Percentiles rank a stretch among this genome's conserved stretches.
phyloP scores from a whole-genome alignment of 139 green algal species.

The Microglena sp. region DNA sequence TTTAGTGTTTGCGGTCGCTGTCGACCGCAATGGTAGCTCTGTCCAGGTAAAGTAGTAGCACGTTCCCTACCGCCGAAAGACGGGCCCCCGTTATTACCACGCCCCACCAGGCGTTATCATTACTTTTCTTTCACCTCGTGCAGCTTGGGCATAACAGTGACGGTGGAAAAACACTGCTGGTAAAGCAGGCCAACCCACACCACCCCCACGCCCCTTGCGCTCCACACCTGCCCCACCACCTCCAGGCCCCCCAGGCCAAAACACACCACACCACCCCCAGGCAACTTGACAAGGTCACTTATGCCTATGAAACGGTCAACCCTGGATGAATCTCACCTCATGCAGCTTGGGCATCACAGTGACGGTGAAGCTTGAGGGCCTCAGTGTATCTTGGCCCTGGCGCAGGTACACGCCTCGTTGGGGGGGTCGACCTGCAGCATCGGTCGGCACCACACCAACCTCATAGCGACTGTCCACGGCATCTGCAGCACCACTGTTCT shows the following conservation, averaged over 20 bases:
- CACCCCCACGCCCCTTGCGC: too few relatives aligned
- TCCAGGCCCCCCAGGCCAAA: not conserved
- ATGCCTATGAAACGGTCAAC: too few relatives aligned
- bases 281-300: not conserved
- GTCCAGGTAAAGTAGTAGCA: too few relatives aligned
- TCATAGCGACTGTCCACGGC: slow-evolving; percentile 21
- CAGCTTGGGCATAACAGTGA: not conserved
- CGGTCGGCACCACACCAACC: slow-evolving; percentile 24
- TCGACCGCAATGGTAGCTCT: too few relatives aligned
- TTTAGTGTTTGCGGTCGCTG: too few relatives aligned
- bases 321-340: too few relatives aligned
- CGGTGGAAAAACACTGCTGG: too few relatives aligned
- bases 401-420: slow-evolving; percentile 66
- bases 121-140: not conserved
- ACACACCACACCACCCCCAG: not conserved
- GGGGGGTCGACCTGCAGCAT: slow-evolving; percentile 14
- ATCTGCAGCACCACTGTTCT: slow-evolving; percentile 30
- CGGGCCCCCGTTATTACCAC: too few relatives aligned
- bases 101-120: too few relatives aligned
- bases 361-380: slow-evolving; percentile 37
- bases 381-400: slow-evolving; percentile 48
- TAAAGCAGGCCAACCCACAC: too few relatives aligned
- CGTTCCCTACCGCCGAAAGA: too few relatives aligned
- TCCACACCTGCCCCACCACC: slow-evolving; percentile 1
- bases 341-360: slow-evolving; percentile 27